Conservation (phyloP, 208 protist genomes). For the Lotmaria passim region DNA sequence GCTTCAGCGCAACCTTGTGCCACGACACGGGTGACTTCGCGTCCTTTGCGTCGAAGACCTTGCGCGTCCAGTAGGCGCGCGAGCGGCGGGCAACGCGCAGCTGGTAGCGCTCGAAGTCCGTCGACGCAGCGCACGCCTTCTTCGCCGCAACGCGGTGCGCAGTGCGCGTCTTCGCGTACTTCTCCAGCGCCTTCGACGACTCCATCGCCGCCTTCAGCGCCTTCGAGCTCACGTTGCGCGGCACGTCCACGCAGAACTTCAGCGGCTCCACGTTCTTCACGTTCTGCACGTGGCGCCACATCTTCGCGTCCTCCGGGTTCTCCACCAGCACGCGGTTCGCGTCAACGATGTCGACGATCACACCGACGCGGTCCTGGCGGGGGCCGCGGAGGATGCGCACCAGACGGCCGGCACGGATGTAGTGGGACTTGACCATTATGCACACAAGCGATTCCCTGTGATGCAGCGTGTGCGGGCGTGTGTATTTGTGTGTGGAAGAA, state of each 20-base stretch:
- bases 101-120: conserved; percentile 94
- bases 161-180: conserved; percentile 86
- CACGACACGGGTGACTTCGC: conserved; percentile 88
- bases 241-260: conserved; percentile 63
- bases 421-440: conserved; percentile 70
- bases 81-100: conserved; percentile 90
- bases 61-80: conserved; percentile 90
- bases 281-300: conserved; percentile 92
- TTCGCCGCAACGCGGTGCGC: conserved; percentile 80
- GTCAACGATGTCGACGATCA: conserved; percentile 91
- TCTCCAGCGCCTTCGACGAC: conserved; percentile 79
- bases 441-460: conserved; percentile 36
- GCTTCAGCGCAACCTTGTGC: conserved; percentile 89
- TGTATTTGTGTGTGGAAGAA: conserved; percentile 5
- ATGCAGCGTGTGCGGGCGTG: conserved; percentile 16
- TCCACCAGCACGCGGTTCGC: conserved; percentile 90
- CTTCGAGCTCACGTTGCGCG: conserved; percentile 80
- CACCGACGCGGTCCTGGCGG: conserved; percentile 67
- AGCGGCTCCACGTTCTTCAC: conserved; percentile 89
- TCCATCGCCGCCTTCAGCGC: conserved; percentile 75
- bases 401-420: conserved; percentile 60
- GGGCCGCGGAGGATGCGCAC: conserved; percentile 67
- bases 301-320: conserved; percentile 89
- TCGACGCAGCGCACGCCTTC: conserved; percentile 81
- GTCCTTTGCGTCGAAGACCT: conserved; percentile 92